Evolutionary conservation across 192 early-diverging fungal species (phyloP).

Genomic region (Podila verticillata): DNA sequence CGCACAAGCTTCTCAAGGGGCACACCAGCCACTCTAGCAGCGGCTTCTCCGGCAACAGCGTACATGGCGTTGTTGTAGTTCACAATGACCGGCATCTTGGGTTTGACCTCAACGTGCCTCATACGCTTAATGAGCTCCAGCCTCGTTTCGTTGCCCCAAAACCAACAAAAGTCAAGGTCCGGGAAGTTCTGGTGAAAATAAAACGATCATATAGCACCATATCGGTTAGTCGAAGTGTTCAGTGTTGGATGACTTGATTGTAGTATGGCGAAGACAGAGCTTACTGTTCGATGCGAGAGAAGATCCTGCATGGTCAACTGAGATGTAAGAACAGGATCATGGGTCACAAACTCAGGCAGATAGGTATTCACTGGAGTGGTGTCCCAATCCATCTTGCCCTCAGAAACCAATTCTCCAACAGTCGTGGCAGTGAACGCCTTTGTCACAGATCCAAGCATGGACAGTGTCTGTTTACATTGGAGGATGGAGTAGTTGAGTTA

Average conservation of each 20-base stretch:
- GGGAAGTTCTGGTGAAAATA: too few species aligned
- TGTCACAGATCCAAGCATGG: background rate
- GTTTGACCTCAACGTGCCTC: background rate
- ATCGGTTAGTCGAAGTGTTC: too few species aligned
- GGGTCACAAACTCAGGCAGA: too few species aligned
- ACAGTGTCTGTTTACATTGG: too few species aligned
- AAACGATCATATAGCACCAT: too few species aligned
- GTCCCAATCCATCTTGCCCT: slow-evolving; percentile 27
- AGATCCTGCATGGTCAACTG: too few species aligned
- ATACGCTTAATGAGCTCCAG: slow-evolving; percentile 10
- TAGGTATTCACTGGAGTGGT: slow-evolving; percentile 15
- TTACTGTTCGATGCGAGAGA: too few species aligned
- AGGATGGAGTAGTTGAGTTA: slow-evolving; percentile 6
- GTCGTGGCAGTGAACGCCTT: slow-evolving; percentile 12
- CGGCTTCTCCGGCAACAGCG: slow-evolving; percentile 21
- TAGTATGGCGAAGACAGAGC: too few species aligned
- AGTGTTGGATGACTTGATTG: too few species aligned
- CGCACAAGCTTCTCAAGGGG: slow-evolving; percentile 14
- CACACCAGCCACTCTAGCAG: slow-evolving; percentile 1
- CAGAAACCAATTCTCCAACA: slow-evolving; percentile 24
- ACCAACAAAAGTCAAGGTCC: too few species aligned
- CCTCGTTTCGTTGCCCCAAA: background rate
- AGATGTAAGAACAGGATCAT: too few species aligned
- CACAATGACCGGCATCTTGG: background rate
- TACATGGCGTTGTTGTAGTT: slow-evolving; percentile 21